Base-by-base conservation (phyloP, 345 rosid genomes). In the Eucalyptus camaldulensis region DNA sequence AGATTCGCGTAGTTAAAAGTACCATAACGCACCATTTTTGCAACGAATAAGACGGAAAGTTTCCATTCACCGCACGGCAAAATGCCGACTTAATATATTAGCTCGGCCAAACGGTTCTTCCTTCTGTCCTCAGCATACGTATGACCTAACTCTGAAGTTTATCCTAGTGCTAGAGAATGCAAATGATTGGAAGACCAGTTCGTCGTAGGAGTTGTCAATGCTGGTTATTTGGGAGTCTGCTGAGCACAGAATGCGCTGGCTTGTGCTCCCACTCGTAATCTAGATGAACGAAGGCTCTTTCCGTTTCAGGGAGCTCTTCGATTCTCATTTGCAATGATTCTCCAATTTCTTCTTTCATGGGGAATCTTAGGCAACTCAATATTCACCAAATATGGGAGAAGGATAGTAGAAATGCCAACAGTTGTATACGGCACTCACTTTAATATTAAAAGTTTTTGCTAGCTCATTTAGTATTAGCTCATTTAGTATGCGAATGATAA, bases 191-290 rank as follows among this genome's bases (percentile, higher is more conserved):
- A 40, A 76, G 85, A 76, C 47, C 85, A 21, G 29, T 21, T 76
- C 85, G 9, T 40, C 43, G 47, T 2, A 21, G 85, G 47, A 37
- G 25, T 67, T 33, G 49, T 54, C 56, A 65, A 85, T 24, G 88
- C 49, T 62, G 56, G 24, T 51, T 89, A 60, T 83, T 69, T 16
- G 90, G 92, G 6, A 91, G 91, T 49, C 88, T 88, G 87, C 58
- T 81, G 49, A 90, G 90, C 40, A 91, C 88, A 13, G 89, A 33
- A 45, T 91, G 88, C 88, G 87, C 92, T 16, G 91, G 89, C 86
- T 92, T 92, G 90, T 93, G 93, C n/a, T 86, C 89, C 33, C 93
- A 92, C 92, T 92, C 93, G n/a, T 88, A 92, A 80, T 93, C 93
- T 49, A 92, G 93, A 90, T 93, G 94, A 87, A 93, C 92, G 53